Evolutionary conservation across 1,284 basidiomycete genomes (phyloP).

Genomic region (Cryptococcus sp.): DNA sequence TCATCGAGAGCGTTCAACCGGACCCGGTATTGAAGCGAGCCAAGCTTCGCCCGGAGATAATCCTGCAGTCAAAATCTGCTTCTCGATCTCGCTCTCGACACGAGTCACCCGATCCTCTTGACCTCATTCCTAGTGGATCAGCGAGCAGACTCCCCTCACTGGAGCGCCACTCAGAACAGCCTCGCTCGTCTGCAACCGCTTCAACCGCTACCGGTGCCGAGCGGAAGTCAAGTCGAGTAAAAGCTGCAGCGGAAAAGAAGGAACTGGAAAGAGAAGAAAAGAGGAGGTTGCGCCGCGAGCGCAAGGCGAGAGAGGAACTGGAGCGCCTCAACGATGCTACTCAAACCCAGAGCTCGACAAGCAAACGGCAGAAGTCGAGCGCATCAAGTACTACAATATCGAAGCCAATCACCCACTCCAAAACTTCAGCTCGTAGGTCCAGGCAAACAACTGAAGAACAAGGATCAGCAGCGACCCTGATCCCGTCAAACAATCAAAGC

Average conservation of each 20-base stretch:
- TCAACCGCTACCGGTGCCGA: background rate
- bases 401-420: no score
- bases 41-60: background rate
- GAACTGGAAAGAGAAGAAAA: conserved; percentile 21
- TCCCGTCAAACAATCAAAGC: no score
- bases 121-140: background rate
- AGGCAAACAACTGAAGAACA: no score
- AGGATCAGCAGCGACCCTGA: no score
- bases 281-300: conserved; percentile 12
- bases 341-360: no score
- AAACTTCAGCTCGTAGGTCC: no score
- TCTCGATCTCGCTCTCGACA: background rate
- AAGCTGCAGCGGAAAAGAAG: conserved; percentile 17
- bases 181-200: conserved; percentile 2
- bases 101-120: background rate
- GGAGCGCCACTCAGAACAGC: background rate
- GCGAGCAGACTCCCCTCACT: background rate
- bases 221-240: conserved; percentile 13
- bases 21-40: background rate
- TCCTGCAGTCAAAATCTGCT: background rate
- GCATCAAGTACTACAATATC: no score
- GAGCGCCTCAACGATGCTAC: background rate
- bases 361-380: no score
- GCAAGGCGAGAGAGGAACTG: conserved; percentile 1
- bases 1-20: no score